phyloP scores from a whole-genome alignment of 345 rosid genomes.

The rapeseed (Brassica napus) region DNA sequence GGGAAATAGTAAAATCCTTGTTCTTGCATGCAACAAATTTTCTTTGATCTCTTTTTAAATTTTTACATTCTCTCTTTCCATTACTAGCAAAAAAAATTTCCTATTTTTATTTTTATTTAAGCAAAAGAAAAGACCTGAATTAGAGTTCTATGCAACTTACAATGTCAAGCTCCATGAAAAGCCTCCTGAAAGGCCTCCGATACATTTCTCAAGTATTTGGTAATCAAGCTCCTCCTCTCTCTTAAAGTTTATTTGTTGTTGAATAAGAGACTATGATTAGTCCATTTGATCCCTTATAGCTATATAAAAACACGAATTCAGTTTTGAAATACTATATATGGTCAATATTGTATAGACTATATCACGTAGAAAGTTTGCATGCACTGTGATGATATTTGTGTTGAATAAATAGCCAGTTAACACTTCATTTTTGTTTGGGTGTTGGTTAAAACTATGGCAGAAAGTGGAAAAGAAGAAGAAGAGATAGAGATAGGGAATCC shows the following conservation, averaged over 20 bases:
- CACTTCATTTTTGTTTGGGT: background rate
- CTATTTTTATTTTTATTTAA: background rate
- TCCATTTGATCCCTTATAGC: background rate
- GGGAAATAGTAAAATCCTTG: background rate
- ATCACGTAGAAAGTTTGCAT: background rate
- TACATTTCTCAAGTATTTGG: slow-evolving; percentile 85
- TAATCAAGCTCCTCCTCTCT: slow-evolving; percentile 21
- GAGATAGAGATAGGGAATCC: slow-evolving; percentile 85
- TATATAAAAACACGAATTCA: background rate
- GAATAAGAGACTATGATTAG: background rate
- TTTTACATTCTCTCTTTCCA: background rate
- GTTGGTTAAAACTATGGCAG: slow-evolving; percentile 37
- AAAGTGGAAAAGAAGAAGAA: slow-evolving; percentile 66
- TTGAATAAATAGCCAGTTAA: background rate
- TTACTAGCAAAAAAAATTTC: background rate
- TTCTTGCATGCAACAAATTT: slow-evolving; percentile 22
- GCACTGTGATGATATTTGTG: background rate
- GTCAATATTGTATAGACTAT: background rate
- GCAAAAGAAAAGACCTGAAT: background rate
- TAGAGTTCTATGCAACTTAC: slow-evolving; percentile 20
- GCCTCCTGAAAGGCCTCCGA: slow-evolving; percentile 71
- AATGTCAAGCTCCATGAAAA: slow-evolving; percentile 74
- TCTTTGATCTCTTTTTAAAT: background rate
- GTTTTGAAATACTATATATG: background rate
- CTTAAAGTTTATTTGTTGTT: background rate